phyloP scores from a whole-genome alignment of 495 filamentous ascomycete genomes.

The Penicillium flavigenum region DNA sequence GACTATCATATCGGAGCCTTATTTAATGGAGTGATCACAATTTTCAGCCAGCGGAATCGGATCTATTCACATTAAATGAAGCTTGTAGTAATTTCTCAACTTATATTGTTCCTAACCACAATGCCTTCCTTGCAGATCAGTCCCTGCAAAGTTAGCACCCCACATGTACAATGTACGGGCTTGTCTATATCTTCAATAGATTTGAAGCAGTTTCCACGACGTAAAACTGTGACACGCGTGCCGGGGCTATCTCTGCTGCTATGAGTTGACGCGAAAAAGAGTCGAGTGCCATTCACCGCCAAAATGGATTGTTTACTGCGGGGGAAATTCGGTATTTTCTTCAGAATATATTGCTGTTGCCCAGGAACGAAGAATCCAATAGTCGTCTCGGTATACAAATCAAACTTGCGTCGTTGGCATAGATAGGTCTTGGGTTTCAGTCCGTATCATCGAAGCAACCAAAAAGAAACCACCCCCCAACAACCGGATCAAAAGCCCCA shows the following conservation, averaged over 20 bases:
- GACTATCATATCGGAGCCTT: conserved; percentile 12
- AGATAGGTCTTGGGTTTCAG: background rate
- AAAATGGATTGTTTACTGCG: conserved; percentile 15
- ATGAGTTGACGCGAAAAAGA: background rate
- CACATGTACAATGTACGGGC: no score
- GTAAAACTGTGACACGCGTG: background rate
- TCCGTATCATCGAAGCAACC: background rate
- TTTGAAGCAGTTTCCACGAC: background rate
- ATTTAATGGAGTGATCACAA: conserved; percentile 16
- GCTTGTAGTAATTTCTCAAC: background rate
- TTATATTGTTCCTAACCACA: background rate
- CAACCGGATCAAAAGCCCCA: background rate
- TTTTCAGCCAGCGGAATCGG: background rate
- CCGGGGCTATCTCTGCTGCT: background rate
- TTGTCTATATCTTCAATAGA: background rate
- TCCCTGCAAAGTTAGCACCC: no score
- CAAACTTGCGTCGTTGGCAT: background rate
- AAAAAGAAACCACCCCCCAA: background rate
- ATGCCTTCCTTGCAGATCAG: background rate
- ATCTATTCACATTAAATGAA: background rate
- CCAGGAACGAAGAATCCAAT: background rate
- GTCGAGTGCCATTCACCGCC: conserved; percentile 16
- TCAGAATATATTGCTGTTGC: background rate
- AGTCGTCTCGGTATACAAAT: background rate
- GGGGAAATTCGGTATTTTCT: background rate